Base-by-base conservation (phyloP, 2,329 filamentous ascomycete genomes). In the Clarireedia homoeocarpa region DNA sequence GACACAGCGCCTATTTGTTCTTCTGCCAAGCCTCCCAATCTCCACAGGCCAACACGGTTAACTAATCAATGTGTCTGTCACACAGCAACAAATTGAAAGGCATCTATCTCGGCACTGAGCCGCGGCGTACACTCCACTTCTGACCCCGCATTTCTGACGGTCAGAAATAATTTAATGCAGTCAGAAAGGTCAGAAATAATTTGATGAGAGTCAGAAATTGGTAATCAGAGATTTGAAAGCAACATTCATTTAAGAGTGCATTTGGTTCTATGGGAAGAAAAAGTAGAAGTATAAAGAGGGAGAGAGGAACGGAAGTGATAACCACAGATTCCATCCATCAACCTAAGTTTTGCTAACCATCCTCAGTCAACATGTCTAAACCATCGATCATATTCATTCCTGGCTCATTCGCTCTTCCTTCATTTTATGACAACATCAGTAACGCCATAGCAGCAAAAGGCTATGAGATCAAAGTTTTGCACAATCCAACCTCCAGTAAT, bases 381-480 rank as follows among this genome's bases (percentile, higher is more conserved):
- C 58, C 51, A n/a, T 55, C 51, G 20, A 59, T 62, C 36, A 26
- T 62, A 17, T 23, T 64, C 39, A 49, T 62, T 6, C 56, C 61
- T 3, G 61, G 59, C 17, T 55, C 62, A 2, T 63, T 59, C 40
- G 47, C 26, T 5, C 30, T 53, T n/a, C 53, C 61, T n/a, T 47
- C 51, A 12, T 46, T 53, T 49, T 63, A 63, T 49, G 48, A 58
- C 17, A 40, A 50, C 4, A 39, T 62, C 15, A 30, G 55, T 36
- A 36, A 54, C 15, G 48, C 53, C n/a, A 20, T 63, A 12, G 24
- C 34, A 40, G 46, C 49, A 4, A 30, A 51, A 36, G 59, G 59
- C 15, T 58, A 59, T 27, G 39, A 49, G 5, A 58, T 59, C 17
- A n/a, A 30, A 17, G 55, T 44, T 15, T 39, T 61, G 1, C 52